These are phyloP conservation scores for Lathyrus oleraceus DNA, from an alignment of 306 rosid species.

Conservation along the genomic window DNA sequence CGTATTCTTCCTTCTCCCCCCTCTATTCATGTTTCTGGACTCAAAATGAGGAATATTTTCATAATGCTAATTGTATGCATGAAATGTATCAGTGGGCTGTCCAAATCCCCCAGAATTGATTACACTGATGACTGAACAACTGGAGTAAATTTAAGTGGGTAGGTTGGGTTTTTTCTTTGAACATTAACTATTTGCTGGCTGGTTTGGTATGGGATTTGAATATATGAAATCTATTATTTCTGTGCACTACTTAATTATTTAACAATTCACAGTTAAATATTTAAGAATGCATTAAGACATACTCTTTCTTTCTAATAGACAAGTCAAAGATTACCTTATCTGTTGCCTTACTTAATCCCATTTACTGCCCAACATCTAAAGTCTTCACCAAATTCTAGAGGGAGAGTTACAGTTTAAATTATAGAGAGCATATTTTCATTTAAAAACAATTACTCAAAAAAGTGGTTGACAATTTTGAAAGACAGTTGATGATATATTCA, in stretches of 20 bases:
- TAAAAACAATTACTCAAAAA: slow-evolving; percentile 18
- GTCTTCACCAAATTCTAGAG: not conserved
- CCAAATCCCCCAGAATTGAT: slow-evolving; percentile 29
- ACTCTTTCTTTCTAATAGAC: not conserved
- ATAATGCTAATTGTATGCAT: slow-evolving; percentile 22
- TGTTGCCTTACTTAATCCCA: not conserved
- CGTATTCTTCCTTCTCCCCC: slow-evolving; percentile 25
- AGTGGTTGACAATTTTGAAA: not conserved
- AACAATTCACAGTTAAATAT: slow-evolving; percentile 13
- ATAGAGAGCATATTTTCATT: slow-evolving; percentile 10
- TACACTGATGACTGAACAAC: slow-evolving; percentile 29
- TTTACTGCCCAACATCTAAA: not conserved
- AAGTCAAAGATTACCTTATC: slow-evolving; percentile 8
- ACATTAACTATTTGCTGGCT: slow-evolving; percentile 27
- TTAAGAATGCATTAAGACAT: slow-evolving; percentile 23
- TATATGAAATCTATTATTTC: slow-evolving; percentile 27
- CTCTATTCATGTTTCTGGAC: slow-evolving; percentile 24
- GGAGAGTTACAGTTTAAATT: slow-evolving; percentile 6
- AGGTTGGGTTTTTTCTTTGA: slow-evolving; percentile 27
- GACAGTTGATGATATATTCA: slow-evolving; percentile 16
- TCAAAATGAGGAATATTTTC: slow-evolving; percentile 18
- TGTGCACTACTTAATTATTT: slow-evolving; percentile 1
- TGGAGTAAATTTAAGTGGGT: slow-evolving; percentile 27
- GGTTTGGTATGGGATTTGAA: slow-evolving; percentile 27
- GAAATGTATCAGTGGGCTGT: slow-evolving; percentile 32